Base-by-base conservation (phyloP, 495 filamentous ascomycete species). In the Arthonia radiata region DNA sequence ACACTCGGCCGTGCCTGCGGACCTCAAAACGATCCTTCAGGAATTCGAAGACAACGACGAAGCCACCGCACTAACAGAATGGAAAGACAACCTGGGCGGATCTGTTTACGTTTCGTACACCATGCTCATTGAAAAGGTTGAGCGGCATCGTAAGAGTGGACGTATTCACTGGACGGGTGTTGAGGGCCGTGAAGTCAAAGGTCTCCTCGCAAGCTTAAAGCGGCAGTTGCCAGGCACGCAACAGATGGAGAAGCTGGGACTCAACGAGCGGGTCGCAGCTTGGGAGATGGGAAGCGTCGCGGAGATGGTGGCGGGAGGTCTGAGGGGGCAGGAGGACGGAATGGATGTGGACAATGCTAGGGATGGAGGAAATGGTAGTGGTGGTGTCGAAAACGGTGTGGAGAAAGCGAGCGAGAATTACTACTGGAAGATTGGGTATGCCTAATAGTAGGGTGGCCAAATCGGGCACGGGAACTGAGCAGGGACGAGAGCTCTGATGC, bases 21-120 rank as follows among this genome's bases (percentile, higher is more conserved):
- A 54, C 24, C 43, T 90, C 18, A 49, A 60, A 28, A 53, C 54
- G 34, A 45, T 79, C 31, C 46, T 93, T 9, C 52, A 59, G 3
- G 64, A 63, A 27, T 92, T 93, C 29, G 54, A 64, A 14, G 53
- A 53, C 1, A 50, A 46, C 5, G 51, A 58, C 15, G 43, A 47
- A 17, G 35, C 28, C 26, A 29, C 37, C n/a, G 22, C 21, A 4
- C 36, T 54, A 2, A 41, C 48, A 11, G 55, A 64, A 13, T 94
- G 86, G 86, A n/a, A n/a, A n/a, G n/a, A n/a, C n/a, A 57, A 68
- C 15, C 46, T 57, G 13, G 81, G 77, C 9, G 83, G 79, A 7
- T 61, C 67, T 27, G 62, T 93, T 11, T 93, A 91, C 37, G 61
- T 71, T 93, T 72, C 47, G 54, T 89, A 13, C 56, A 65, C 17